Percentiles rank a stretch among this genome's conserved stretches.
Conservation (phyloP, 495 filamentous ascomycete species). For the Pyrenula aspistea region DNA sequence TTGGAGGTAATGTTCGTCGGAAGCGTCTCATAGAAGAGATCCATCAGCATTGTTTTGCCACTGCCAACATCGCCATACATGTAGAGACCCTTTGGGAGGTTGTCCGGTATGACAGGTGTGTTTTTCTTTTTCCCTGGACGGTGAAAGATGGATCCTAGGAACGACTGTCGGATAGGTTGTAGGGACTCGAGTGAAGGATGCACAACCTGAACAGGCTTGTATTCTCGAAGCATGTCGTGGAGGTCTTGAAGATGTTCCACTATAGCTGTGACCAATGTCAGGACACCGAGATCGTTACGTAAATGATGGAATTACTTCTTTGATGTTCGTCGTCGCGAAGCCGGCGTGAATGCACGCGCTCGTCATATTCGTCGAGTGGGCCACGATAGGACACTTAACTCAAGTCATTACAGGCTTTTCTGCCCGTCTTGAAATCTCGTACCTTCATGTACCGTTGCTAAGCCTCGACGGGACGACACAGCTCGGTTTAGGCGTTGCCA, state of each 20-base stretch:
- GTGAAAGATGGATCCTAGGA: conserved; percentile 63
- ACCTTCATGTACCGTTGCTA: not conserved
- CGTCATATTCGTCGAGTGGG: conserved; percentile 79
- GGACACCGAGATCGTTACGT: not conserved
- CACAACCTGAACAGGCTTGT: conserved; percentile 58
- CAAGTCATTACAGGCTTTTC: not conserved
- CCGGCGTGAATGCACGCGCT: conserved; percentile 55
- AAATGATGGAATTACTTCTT: conserved; percentile 44
- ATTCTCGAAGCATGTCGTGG: conserved; percentile 68
- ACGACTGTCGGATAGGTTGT: conserved; percentile 39
- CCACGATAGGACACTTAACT: conserved; percentile 26
- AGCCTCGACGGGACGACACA: not conserved
- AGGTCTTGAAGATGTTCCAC: conserved; percentile 81
- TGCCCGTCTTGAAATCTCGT: not conserved
- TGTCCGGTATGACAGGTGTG: conserved; percentile 45
- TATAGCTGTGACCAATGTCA: conserved; percentile 42
- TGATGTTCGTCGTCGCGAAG: conserved; percentile 85
- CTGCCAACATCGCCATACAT: conserved; percentile 96
- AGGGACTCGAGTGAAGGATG: conserved; percentile 68
- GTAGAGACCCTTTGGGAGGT: conserved; percentile 80
- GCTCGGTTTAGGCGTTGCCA: not conserved
- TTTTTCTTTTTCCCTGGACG: conserved; percentile 23
- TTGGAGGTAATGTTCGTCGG: conserved; percentile 69
- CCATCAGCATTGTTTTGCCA: conserved; percentile 99
- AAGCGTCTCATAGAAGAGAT: conserved; percentile 92